These are phyloP conservation scores for Elsinoe perseae DNA, from an alignment of 2,329 filamentous ascomycete genomes.

Conservation along the genomic window DNA sequence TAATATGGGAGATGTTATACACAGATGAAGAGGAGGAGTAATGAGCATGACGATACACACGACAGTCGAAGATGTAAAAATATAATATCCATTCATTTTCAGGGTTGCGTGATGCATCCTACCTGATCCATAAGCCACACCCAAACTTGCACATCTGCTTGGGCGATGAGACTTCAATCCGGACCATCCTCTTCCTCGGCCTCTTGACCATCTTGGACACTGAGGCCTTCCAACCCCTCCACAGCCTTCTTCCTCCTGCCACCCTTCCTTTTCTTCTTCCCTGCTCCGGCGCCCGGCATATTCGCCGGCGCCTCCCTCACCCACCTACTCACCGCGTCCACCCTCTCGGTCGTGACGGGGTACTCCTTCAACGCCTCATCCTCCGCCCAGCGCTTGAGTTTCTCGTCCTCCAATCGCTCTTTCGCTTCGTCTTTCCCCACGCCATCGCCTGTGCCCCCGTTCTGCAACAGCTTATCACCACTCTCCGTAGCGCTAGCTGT, in stretches of 20 bases:
- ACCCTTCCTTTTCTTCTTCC: conserved; percentile 30
- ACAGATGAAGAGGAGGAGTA: neutral
- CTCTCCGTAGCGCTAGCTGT: neutral
- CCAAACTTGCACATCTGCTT: neutral
- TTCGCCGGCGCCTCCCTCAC: conserved; percentile 45
- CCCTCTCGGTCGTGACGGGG: conserved; percentile 61
- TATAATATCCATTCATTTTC: neutral
- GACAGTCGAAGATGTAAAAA: neutral
- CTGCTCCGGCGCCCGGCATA: conserved; percentile 28
- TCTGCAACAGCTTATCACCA: neutral
- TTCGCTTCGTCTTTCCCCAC: neutral
- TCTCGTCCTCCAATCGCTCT: conserved; percentile 2
- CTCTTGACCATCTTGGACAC: conserved; percentile 14
- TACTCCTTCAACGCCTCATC: conserved; percentile 62
- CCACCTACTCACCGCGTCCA: conserved; percentile 62
- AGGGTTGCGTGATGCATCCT: neutral
- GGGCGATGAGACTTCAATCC: neutral
- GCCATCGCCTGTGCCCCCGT: neutral
- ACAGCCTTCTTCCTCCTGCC: conserved; percentile 22
- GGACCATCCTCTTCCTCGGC: conserved; percentile 1
- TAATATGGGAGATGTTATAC: neutral
- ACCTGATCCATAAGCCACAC: neutral
- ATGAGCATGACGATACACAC: neutral
- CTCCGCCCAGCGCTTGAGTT: conserved; percentile 52
- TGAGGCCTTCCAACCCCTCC: conserved; percentile 14